These are phyloP conservation scores for Blumeria hordei DNA, from an alignment of 2,329 filamentous ascomycete species.

Conservation along the genomic window DNA sequence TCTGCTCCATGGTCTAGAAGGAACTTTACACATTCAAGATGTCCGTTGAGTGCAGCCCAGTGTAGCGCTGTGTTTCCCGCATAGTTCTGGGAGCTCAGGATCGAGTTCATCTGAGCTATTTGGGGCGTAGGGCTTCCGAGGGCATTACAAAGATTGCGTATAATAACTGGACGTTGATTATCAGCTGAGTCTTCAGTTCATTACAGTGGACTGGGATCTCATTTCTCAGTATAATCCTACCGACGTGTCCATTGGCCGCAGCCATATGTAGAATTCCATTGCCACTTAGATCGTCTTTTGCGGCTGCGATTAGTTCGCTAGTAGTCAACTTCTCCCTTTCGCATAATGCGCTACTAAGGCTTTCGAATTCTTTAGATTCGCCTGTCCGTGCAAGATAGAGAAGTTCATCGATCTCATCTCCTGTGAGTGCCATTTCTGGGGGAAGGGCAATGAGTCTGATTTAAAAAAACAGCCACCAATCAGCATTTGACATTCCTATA, in stretches of 20 bases:
- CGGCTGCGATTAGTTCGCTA: constrained; percentile 41
- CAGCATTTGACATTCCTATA: too few species aligned
- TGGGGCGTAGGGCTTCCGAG: constrained; percentile 15
- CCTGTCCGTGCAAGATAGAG: constrained; percentile 67
- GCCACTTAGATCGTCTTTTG: constrained; percentile 50
- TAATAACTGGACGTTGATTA: constrained; percentile 15
- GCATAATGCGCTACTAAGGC: constrained; percentile 32
- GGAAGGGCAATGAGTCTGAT: too few species aligned
- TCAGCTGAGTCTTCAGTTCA: too few species aligned
- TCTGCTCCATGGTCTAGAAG: constrained; percentile 57
- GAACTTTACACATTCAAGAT: constrained; percentile 54
- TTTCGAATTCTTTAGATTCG: constrained; percentile 44
- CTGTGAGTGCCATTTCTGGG: constrained; percentile 23
- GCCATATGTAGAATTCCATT: constrained; percentile 76
- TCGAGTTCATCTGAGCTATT: constrained; percentile 16
- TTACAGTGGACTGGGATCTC: too few species aligned
- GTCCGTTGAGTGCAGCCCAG: constrained; percentile 80
- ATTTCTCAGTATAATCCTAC: constrained; percentile 22
- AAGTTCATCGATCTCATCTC: constrained; percentile 76
- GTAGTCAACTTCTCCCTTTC: constrained; percentile 32
- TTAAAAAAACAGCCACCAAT: too few species aligned
- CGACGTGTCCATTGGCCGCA: constrained; percentile 65
- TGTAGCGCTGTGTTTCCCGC: constrained; percentile 81
- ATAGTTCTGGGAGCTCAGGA: constrained; percentile 47
- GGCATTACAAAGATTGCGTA: constrained; percentile 22